phyloP scores from a whole-genome alignment of 805 yeast species.

The Barnettozyma sp. region DNA sequence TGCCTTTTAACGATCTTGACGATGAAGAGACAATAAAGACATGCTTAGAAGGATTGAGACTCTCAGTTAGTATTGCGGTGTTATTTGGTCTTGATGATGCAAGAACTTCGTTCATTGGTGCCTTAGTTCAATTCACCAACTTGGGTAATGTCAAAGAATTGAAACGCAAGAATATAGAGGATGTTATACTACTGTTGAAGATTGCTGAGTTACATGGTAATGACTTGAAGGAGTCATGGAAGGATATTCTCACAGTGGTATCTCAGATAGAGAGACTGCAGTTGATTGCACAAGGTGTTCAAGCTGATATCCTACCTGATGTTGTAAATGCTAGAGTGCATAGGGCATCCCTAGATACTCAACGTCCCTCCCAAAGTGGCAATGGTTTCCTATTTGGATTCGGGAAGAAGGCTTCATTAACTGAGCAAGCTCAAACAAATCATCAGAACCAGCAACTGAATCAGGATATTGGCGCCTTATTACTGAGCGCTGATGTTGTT shows the following conservation, averaged over 20 bases:
- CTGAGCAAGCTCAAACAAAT: constrained; percentile 63
- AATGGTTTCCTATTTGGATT: constrained; percentile 51
- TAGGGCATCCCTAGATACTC: constrained; percentile 47
- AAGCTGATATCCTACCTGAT: constrained; percentile 80
- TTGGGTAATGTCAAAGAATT: constrained; percentile 74
- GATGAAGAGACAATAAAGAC: constrained; percentile 60
- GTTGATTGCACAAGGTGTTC: constrained; percentile 79
- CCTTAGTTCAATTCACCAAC: constrained; percentile 80
- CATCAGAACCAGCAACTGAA: constrained; percentile 65
- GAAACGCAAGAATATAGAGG: constrained; percentile 72
- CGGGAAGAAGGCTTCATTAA: constrained; percentile 46
- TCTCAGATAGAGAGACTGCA: constrained; percentile 91
- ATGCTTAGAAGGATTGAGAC: constrained; percentile 79
- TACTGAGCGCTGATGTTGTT: constrained; percentile 61
- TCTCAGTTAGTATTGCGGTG: constrained; percentile 78
- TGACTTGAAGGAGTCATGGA: constrained; percentile 71
- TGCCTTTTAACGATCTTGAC: constrained; percentile 85
- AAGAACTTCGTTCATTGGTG: constrained; percentile 82
- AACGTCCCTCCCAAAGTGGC: constrained; percentile 28
- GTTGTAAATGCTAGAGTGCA: constrained; percentile 59
- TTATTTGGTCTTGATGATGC: constrained; percentile 80
- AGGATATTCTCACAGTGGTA: constrained; percentile 67
- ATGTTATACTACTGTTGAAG: constrained; percentile 66
- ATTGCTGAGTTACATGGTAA: constrained; percentile 80
- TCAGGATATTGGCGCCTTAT: constrained; percentile 46